Conservation (phyloP, 352 stramenopile species). For the Globisporangium takayamanum region DNA sequence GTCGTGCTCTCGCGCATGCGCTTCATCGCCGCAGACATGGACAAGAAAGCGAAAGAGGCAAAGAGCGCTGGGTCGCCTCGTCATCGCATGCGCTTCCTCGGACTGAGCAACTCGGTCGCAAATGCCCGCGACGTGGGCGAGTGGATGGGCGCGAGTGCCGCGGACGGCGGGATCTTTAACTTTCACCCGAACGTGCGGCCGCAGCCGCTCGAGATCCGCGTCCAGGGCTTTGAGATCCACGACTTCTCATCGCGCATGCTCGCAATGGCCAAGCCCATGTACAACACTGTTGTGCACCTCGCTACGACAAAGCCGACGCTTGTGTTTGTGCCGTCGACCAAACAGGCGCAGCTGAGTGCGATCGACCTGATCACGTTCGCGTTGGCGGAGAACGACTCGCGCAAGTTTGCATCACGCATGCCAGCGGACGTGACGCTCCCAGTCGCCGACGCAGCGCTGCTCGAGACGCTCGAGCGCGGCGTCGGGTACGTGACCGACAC, state of each 20-base stretch:
- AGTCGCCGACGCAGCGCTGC: constrained; percentile 86
- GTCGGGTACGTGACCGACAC: constrained; percentile 95
- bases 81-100: constrained; percentile 88
- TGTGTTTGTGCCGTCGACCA: constrained; percentile 96
- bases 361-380: constrained; percentile 99
- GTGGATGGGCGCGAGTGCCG: constrained; percentile 93
- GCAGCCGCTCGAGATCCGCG: constrained; percentile 94
- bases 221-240: constrained; percentile 97
- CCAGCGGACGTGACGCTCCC: constrained; percentile 34
- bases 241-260: constrained; percentile 96
- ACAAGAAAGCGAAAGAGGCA: constrained; percentile 49
- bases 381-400: constrained; percentile 73
- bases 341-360: constrained; percentile 97
- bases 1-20: constrained; percentile 97
- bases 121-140: constrained; percentile 97
- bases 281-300: constrained; percentile 92
- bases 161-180: constrained; percentile 83
- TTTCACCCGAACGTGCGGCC: constrained; percentile 95
- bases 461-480: constrained; percentile 91
- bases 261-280: constrained; percentile 98
- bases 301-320: constrained; percentile 85
- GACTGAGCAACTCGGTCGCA: constrained; percentile 94
- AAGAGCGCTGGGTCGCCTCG: not conserved
- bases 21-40: constrained; percentile 91
- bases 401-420: constrained; percentile 49